Evolutionary conservation across 352 stramenopile species (phyloP), one percentile per base, ranked within the genome.

Genomic region (Phytopythium delawarense): DNA sequence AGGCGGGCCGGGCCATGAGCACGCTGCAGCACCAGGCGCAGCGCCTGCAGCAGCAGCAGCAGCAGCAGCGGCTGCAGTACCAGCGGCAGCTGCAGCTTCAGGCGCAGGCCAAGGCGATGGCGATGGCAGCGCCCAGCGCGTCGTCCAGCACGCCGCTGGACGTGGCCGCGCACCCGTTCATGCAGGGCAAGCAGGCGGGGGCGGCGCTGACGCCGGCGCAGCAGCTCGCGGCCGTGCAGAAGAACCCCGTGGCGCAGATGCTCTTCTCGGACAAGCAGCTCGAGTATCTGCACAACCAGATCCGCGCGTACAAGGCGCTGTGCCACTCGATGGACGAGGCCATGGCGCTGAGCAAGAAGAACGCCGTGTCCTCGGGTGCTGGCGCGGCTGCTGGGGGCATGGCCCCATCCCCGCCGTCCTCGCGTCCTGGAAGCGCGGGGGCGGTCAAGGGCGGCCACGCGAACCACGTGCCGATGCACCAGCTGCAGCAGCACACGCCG

Each of bases 221-320:
- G 55, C 78, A 81, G 40, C 35, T 70, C 23, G 56, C 64, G 40
- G 59, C 66, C 25, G 64, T 85, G 52, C 75, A 84, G 46, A 59
- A 63, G 54, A 84, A 70, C 61, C 60, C 74, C n/a, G 53, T 75
- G 32, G 59, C 67, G 25, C 71, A 76, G 62, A 32, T 78, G 44
- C 70, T 95, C 15, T 95, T 95, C 66, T 86, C 86, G n/a, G 86
- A 92, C 34, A 89, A 87, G 62, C 86, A 95, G 66, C 75, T 95
- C 23, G 83, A 91, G 62, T 82, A 92, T 34, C 63, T 95, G 50
- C 86, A 95, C 69, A 85, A 89, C 62, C 86, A 95, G 72, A 95
- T 95, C 63, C 82, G 82, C 9, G 78, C 82, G 20, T 95, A 89
- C 71, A 95, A 93, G 65, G 68, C 82, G 39, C 72, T 95, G 25